phyloP scores from a whole-genome alignment of 176 grass and related monocot genomes.

The Dactylis glomerata region DNA sequence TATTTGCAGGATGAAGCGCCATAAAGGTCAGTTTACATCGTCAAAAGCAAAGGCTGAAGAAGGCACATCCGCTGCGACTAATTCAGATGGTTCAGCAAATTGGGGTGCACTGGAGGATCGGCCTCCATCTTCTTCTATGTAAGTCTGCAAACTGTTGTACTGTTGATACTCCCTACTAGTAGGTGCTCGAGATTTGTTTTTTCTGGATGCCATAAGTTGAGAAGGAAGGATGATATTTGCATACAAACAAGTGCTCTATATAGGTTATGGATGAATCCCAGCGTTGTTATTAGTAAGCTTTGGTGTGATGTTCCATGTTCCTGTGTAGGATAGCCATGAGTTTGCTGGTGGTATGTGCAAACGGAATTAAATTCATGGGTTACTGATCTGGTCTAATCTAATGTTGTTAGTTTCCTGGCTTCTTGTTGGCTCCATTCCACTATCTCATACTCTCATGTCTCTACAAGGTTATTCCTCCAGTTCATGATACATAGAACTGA shows the following conservation, averaged over 20 bases:
- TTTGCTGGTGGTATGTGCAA: background rate
- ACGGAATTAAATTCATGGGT: background rate
- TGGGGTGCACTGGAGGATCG: conserved; percentile 78
- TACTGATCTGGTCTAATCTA: background rate
- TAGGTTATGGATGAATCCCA: background rate
- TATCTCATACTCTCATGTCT: background rate
- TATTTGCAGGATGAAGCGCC: conserved; percentile 85
- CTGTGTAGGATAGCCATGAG: background rate
- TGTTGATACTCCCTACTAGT: background rate
- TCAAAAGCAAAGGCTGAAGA: conserved; percentile 83
- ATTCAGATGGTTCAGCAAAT: conserved; percentile 51
- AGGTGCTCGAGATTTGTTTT: background rate
- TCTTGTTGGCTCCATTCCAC: background rate
- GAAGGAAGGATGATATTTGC: background rate
- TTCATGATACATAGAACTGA: background rate
- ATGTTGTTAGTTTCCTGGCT: background rate
- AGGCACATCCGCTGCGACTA: conserved; percentile 10
- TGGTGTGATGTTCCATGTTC: background rate
- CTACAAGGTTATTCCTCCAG: background rate
- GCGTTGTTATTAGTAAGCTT: background rate
- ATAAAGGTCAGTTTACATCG: conserved; percentile 91
- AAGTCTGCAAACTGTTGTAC: conserved; percentile 32
- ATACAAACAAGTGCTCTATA: background rate
- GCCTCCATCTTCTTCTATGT: conserved; percentile 73
- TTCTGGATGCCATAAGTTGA: background rate